Base-by-base conservation (phyloP, 2,329 filamentous ascomycete species). In the Ophiosphaerella narmari region DNA sequence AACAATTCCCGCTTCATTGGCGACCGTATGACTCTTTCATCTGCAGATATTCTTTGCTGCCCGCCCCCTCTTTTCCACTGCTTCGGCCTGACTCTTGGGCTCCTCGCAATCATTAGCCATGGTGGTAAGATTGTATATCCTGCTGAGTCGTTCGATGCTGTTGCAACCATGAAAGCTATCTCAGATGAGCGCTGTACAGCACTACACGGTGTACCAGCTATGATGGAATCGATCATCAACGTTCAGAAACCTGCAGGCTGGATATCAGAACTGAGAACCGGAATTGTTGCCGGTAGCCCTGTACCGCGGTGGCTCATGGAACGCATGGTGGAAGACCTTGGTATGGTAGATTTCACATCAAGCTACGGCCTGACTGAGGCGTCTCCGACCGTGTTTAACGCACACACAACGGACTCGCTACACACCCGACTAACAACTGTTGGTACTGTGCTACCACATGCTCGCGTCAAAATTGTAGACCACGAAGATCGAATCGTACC, bases 31-130 rank as follows among this genome's bases (percentile, higher is more conserved):
- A 80, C 82, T 5, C 79, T 93, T 13, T 85, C 83, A 0, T 54
- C 65, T 7, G 74, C 82, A 2, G 88, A 92, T 65, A 77, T 86
- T 7, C 79, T 94, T 9, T 93, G 89, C 77, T 94, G 90, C 69
- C 89, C 89, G 3, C 89, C 90, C 0, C 90, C 90, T 0, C 80
- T 94, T 3, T 94, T 94, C 78, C 90, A 94, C 76, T 93, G 89
- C 76, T 93, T 93, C 66, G 89, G 89, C 1, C 82, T 93, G 7
- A 88, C 92, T 1, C 82, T 91, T 3, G 89, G 89, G 7, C 79
- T 92, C 38, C 80, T 92, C 47, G 86, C 88, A 1, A 80, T 84
- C 37, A 74, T 91, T 44, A 91, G 87, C 0, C 88, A 92, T 68
- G 89, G 89, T 39, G 84, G 83, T 34, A 89, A 87, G 70, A 86